Conservation (phyloP, 805 yeast genomes). For the Ogataea populi-albae region DNA sequence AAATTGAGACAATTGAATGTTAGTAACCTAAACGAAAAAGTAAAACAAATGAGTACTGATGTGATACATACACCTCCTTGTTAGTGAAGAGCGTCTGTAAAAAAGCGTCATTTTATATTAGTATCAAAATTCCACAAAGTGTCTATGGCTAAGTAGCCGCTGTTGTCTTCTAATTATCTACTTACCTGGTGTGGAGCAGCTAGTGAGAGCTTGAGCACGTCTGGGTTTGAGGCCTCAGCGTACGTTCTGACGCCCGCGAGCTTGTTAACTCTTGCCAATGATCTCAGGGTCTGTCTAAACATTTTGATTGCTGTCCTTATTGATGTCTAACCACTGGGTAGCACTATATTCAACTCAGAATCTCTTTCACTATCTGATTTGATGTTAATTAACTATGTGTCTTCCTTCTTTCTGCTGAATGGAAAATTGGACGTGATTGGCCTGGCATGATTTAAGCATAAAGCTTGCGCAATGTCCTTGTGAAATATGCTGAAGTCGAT, state of each 20-base stretch:
- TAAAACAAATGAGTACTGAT: neutral
- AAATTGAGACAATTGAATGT: slow-evolving; percentile 5
- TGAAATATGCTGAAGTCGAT: slow-evolving; percentile 15
- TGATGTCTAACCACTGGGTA: no score
- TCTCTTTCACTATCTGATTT: no score
- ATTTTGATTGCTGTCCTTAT: slow-evolving; percentile 35
- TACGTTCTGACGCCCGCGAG: slow-evolving; percentile 71
- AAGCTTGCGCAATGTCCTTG: slow-evolving; percentile 2
- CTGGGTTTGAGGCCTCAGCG: slow-evolving; percentile 70
- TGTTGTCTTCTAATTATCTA: slow-evolving; percentile 10
- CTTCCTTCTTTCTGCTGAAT: slow-evolving; percentile 2
- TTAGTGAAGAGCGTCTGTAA: slow-evolving; percentile 29
- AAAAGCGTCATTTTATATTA: slow-evolving; percentile 2
- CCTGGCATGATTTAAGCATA: slow-evolving; percentile 4
- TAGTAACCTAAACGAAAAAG: neutral
- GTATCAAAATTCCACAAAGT: no score
- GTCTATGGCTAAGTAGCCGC: no score
- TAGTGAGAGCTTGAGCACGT: slow-evolving; percentile 79
- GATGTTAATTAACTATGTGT: slow-evolving; percentile 1
- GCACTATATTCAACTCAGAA: no score
- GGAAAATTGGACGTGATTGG: slow-evolving; percentile 13
- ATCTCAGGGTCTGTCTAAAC: slow-evolving; percentile 65
- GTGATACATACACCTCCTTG: slow-evolving; percentile 31
- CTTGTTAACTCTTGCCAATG: slow-evolving; percentile 56
- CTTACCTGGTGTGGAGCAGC: slow-evolving; percentile 79